These are phyloP conservation scores for Coccinonectria pachysandricola DNA, from an alignment of 2,329 filamentous ascomycete genomes.

Conservation along the genomic window DNA sequence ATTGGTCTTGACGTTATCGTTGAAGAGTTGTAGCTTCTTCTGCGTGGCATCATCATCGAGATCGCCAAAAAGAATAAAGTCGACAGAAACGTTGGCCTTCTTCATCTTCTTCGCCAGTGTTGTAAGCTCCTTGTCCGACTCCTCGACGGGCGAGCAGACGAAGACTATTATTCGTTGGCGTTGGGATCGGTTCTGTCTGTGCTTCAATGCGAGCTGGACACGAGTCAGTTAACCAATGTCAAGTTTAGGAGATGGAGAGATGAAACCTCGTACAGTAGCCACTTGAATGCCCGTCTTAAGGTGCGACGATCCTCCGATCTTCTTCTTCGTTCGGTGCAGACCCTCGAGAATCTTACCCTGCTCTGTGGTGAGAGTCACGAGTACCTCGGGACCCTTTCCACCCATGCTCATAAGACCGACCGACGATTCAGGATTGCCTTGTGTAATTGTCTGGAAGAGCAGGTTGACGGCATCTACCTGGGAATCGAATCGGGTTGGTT, in stretches of 20 bases:
- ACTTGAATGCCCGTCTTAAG: slow-evolving; percentile 92
- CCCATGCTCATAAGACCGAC: slow-evolving; percentile 99
- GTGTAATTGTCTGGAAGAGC: slow-evolving; percentile 90
- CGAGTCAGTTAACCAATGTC: slow-evolving; percentile 11
- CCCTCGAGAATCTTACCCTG: slow-evolving; percentile 92
- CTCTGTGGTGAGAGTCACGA: slow-evolving; percentile 92
- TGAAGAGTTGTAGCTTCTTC: slow-evolving; percentile 90
- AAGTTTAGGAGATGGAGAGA: neutral
- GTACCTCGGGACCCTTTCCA: slow-evolving; percentile 90
- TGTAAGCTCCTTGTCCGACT: slow-evolving; percentile 80
- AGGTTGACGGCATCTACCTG: slow-evolving; percentile 92
- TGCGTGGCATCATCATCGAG: slow-evolving; percentile 78
- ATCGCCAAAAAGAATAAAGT: slow-evolving; percentile 92
- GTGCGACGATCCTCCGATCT: slow-evolving; percentile 82
- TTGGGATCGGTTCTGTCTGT: slow-evolving; percentile 95
- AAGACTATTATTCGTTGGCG: slow-evolving; percentile 95
- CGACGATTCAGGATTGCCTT: slow-evolving; percentile 91
- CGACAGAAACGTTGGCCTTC: slow-evolving; percentile 89
- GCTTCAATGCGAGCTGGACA: slow-evolving; percentile 80
- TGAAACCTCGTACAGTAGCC: slow-evolving; percentile 58
- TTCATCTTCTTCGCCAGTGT: slow-evolving; percentile 97
- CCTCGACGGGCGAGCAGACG: slow-evolving; percentile 82
- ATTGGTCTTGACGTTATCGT: slow-evolving; percentile 81
- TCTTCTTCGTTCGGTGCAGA: slow-evolving; percentile 76
- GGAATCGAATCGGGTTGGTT: slow-evolving; percentile 89